Evolutionary conservation across 306 rosid genomes (phyloP).

Genomic region (Spatholobus suberectus): DNA sequence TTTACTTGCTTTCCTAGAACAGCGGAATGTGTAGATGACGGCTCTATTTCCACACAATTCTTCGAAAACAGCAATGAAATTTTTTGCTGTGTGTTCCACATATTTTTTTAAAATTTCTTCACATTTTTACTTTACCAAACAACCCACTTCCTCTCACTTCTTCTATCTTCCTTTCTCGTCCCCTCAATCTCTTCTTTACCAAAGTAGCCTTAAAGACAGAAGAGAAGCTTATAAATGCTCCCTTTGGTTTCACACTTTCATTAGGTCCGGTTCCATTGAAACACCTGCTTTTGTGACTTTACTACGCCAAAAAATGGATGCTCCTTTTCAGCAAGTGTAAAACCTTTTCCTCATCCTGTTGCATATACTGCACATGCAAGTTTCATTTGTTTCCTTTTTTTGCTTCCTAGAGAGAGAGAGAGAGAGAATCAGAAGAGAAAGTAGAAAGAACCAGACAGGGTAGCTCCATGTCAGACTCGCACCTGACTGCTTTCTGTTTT

Average conservation of each 20-base stretch:
- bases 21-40: no score
- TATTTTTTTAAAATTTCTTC: no score
- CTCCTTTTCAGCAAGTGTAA: constrained; percentile 34
- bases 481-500: constrained; percentile 49
- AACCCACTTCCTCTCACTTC: no score
- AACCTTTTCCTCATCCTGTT: constrained; percentile 38
- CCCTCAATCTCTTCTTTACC: no score
- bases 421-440: background rate
- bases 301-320: constrained; percentile 28
- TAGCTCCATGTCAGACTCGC: constrained; percentile 68
- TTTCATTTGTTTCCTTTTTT: background rate
- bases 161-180: no score
- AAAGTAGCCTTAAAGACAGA: constrained; percentile 51
- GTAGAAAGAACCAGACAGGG: constrained; percentile 28
- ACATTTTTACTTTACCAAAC: no score
- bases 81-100: no score
- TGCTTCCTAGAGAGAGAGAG: background rate
- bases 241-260: constrained; percentile 48
- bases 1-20: no score
- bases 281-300: constrained; percentile 40
- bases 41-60: no score
- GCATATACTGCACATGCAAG: constrained; percentile 25
- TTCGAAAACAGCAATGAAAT: no score
- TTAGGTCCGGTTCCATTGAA: constrained; percentile 35
- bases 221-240: constrained; percentile 57